Evolutionary conservation across 768 basidiomycete genomes (phyloP), one percentile per base, ranked within the genome.

Genomic region (Lentinula aciculospora): DNA sequence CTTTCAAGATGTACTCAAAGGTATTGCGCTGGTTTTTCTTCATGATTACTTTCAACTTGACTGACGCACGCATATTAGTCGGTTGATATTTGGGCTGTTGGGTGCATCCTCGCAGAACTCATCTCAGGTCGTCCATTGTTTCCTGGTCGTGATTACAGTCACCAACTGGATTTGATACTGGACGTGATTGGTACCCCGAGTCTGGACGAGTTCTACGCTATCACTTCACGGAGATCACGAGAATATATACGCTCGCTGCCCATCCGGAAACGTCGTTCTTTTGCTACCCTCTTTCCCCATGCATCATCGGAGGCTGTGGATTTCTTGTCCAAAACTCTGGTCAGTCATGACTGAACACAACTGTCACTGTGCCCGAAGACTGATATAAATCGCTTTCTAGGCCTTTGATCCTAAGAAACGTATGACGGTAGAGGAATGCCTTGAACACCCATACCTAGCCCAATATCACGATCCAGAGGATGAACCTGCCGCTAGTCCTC

Each of bases 151-250:
- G 82, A 86, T 76, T 92, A 91, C 70, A 85, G 89, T 63, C 89
- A 95, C 69, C 94, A 95, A 65, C 82, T 96, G 23, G 84, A 88
- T 56, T 77, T 94, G 55, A 94, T 94, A 67, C 81, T 95, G 58
- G 92, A 95, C 68, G 84, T 94, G 39, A 87, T 95, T 62, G 93
- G 89, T 73, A 96, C 92, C 1, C 92, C 93, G 1, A 88, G 86
- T 36, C 77, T 94, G 47, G 93, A 94, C 60, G 94, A 95, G 67
- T 94, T 93, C 69, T 89, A 94, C 71, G 84, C 89, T 36, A 94
- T 95, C 70, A 92, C 89, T 2, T 89, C 88, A 5, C 80, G 85
- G 48, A 79, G 92, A 51, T 92, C 90, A 54, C 82, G 89, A 57
- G 91, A 95, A 65, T 94, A 95, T 72, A 85, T 96, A 65, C 85